These are phyloP conservation scores for Pleurozium schreberi DNA, from an alignment of 225 moss, liverwort and hornwort species.

Conservation along the genomic window DNA sequence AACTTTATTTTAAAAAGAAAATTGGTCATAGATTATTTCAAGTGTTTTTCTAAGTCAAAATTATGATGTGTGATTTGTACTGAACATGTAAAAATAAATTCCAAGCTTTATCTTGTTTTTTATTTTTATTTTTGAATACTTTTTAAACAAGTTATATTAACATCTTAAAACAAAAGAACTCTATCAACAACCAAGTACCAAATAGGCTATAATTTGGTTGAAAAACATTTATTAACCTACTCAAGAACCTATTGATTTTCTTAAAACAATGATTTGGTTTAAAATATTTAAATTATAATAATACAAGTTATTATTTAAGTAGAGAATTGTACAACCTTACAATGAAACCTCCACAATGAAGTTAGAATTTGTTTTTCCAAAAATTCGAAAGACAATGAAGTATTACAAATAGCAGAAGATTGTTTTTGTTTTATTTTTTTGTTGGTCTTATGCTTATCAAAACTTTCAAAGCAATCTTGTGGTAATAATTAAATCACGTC, in stretches of 20 bases:
- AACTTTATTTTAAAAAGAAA: background rate
- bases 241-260: rapidly evolving
- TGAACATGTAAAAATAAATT: background rate
- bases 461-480: background rate
- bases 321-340: background rate
- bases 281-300: too few relatives aligned
- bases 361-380: background rate
- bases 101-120: rapidly evolving
- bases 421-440: background rate
- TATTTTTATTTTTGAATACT: too few relatives aligned
- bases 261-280: too few relatives aligned
- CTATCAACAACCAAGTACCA: background rate
- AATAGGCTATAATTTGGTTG: too few relatives aligned
- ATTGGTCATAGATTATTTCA: background rate
- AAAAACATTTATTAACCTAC: too few relatives aligned
- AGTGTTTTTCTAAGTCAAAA: background rate
- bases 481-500: too few relatives aligned
- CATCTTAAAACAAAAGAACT: background rate
- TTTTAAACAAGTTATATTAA: background rate
- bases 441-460: background rate
- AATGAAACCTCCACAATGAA: background rate
- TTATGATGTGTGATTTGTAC: background rate
- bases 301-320: too few relatives aligned
- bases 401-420: background rate
- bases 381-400: background rate